Conservation (phyloP, 176 grass and related monocot genomes). For the Carex scoparia region DNA sequence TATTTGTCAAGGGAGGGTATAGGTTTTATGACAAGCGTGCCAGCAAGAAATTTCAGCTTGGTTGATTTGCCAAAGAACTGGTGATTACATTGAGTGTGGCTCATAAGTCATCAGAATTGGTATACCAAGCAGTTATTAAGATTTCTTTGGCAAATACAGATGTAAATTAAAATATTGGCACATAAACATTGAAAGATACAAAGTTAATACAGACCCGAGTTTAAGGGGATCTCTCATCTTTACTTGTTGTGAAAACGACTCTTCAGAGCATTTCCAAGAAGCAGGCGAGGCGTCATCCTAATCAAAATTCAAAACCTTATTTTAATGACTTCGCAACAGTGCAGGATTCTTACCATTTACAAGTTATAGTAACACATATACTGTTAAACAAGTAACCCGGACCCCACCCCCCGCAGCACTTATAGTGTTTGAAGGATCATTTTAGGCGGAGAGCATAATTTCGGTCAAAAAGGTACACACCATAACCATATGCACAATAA, state of each 20-base stretch:
- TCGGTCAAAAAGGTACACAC: background rate
- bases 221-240: slow-evolving; percentile 95
- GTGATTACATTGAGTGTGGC: too few relatives aligned
- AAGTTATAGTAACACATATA: background rate
- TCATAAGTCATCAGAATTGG: background rate
- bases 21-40: background rate
- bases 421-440: background rate
- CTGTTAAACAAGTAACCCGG: too few relatives aligned
- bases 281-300: slow-evolving; percentile 57
- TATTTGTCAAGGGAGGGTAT: background rate
- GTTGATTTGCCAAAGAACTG: background rate
- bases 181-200: background rate
- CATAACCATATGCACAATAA: background rate
- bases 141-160: background rate
- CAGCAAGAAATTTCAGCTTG: background rate
- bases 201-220: slow-evolving; percentile 43
- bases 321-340: background rate
- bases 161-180: background rate
- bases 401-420: too few relatives aligned
- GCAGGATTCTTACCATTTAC: background rate
- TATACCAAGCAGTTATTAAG: background rate
- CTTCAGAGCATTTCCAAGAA: slow-evolving; percentile 98
- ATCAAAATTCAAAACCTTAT: slow-evolving; percentile 21
- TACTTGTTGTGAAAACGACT: slow-evolving; percentile 89
- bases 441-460: background rate